Evolutionary conservation across 75 land plant species (phyloP), one percentile per base, ranked within the genome.

Genomic region (Pinus taeda): DNA sequence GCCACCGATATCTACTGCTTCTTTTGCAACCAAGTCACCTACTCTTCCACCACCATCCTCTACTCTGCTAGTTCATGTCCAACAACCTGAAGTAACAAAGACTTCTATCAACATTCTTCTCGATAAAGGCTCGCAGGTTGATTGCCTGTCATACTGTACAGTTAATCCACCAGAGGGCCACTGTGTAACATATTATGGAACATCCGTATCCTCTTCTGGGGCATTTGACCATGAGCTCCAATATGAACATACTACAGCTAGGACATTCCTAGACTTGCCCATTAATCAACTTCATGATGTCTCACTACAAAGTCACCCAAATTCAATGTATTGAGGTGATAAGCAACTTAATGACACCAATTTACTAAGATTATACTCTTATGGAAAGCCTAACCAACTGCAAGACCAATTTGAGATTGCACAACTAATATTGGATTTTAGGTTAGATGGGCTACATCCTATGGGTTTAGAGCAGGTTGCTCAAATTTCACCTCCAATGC

Each of bases 31-130:
- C 26, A 26, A 26, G 26, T 26, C 26, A 26, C 26, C 26, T 26
- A 26, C 26, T 26, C 26, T 26, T 26, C 26, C 87, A 56, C 79
- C 79, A 80, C 78, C 81, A 45, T 57, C 83, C 29, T 77, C 83
- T 67, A 81, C 88, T 15, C 66, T 45, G 12, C 39, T 59, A 13
- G 57, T 72, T 57, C 64, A 73, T 63, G 66, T 78, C 39, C 11
- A 58, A 24, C 74, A 81, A 84, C 76, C 39, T 62, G 62, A 30
- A 55, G 57, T 73, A 42, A 60, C 57, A 81, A 78, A 83, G 20
- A 57, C 63, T 18, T 60, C 6, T 7, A 29, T 62, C 15, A 74
- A 57, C 21, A 57, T 74, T 26, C 20, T 70, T 56, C 82, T 66
- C 13, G 74, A 26, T 55, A 73, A 78, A 75, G 45, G 36, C 26